These are phyloP conservation scores for Hortaea werneckii DNA, from an alignment of 2,329 filamentous ascomycete genomes.

Conservation along the genomic window DNA sequence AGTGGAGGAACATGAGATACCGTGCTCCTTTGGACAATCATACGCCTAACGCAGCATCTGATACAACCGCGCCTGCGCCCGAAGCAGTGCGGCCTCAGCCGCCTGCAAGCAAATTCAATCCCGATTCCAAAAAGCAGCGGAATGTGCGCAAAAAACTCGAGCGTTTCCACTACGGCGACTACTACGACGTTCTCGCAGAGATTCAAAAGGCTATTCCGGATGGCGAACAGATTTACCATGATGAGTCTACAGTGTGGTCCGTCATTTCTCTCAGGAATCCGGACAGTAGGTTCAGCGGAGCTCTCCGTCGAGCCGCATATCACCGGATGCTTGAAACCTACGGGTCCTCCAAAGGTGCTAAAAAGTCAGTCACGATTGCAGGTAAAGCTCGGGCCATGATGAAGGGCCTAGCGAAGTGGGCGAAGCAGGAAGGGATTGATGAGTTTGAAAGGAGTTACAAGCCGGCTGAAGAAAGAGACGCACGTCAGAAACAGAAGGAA, in stretches of 20 bases:
- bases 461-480: background rate
- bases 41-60: background rate
- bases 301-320: conserved; percentile 19
- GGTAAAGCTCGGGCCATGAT: conserved; percentile 5
- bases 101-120: conserved; percentile 5
- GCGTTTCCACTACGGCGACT: conserved; percentile 32
- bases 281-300: conserved; percentile 17
- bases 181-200: conserved; percentile 30
- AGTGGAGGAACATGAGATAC: conserved; percentile 50
- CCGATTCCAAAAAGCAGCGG: conserved; percentile 8
- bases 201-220: conserved; percentile 18
- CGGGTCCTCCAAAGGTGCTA: background rate
- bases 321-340: conserved; percentile 19
- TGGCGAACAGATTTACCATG: conserved; percentile 12
- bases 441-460: background rate
- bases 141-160: conserved; percentile 14
- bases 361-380: conserved; percentile 1
- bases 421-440: background rate
- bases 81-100: background rate
- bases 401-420: background rate
- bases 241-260: conserved; percentile 30
- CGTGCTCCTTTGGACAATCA: conserved; percentile 7
- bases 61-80: conserved; percentile 4
- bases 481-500: background rate
- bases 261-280: conserved; percentile 17